Evolutionary conservation across 441 rosid genomes (phyloP), one percentile per base, ranked within the genome.

Genomic region (Bruguiera hainesii): DNA sequence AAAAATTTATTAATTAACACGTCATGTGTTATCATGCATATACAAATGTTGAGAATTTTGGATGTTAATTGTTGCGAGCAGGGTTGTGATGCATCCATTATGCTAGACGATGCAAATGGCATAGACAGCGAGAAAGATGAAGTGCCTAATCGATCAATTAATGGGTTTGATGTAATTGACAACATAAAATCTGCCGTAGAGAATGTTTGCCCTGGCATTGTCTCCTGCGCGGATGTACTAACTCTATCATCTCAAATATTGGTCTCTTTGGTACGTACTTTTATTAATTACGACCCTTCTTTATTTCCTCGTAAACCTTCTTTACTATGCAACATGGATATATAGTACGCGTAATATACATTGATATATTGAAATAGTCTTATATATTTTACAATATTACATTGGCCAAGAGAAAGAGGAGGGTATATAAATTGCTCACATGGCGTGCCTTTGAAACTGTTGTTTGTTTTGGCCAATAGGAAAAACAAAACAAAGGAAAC

Each of bases 61-160:
- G 21, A 20, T 16, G 37, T 50, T 42, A 7, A 25, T 48, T 48
- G 4, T 70, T 61, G 11, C 10, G 46, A 11, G 46, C 33, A 80
- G 83, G 81, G 83, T 6, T 80, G 83, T 48, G 81, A 80, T 63
- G 83, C 75, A 2, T 80, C 83, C 2, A 58, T 77, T 31, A 52
- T 80, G 51, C 70, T 80, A 21, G 75, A 69, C 8, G 68, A 63
- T 8, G 62, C 69, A 3, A 35, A 72, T 1, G 67, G 75, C n/a
- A 66, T 73, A 1, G 73, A 63, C 3, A 68, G 73, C 5, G 83
- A 77, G 60, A 77, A 68, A 75, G 35, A 25, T 0, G 79, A 79
- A 0, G 35, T 56, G 0, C 66, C 80, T 4, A 80, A 80, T 51
- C 63, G 60, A 9, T 80, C 83, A 5, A 57, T 61, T 2, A 61